phyloP scores from a whole-genome alignment of 2,329 filamentous ascomycete species.

The Elsinoe necatrix region DNA sequence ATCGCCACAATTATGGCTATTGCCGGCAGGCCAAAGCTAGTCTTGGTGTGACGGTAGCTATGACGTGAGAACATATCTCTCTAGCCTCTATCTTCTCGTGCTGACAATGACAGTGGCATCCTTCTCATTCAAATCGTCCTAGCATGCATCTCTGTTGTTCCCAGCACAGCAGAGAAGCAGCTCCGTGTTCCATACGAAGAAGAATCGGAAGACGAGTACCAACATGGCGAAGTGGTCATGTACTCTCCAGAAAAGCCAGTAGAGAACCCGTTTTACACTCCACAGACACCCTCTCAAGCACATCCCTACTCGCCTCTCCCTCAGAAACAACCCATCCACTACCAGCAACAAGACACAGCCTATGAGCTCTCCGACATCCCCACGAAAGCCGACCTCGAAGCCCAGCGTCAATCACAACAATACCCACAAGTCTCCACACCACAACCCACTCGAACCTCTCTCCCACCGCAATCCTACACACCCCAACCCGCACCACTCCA shows the following conservation, averaged over 20 bases:
- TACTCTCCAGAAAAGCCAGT: constrained; percentile 33
- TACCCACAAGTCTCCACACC: not conserved
- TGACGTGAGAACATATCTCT: constrained; percentile 53
- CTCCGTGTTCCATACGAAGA: constrained; percentile 24
- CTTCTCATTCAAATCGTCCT: constrained; percentile 55
- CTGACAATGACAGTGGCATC: constrained; percentile 34
- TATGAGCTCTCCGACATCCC: constrained; percentile 27
- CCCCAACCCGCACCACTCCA: not conserved
- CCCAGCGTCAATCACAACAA: constrained; percentile 9
- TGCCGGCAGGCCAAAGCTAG: constrained; percentile 61
- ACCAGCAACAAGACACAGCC: constrained; percentile 35
- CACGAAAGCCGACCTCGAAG: constrained; percentile 9
- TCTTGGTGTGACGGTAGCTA: constrained; percentile 56
- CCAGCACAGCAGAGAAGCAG: constrained; percentile 30
- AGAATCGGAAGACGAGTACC: constrained; percentile 27
- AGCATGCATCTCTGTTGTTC: constrained; percentile 48
- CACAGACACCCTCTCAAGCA: constrained; percentile 2
- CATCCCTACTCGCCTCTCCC: constrained; percentile 10
- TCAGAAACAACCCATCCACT: constrained; percentile 17
- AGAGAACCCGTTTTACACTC: constrained; percentile 19
- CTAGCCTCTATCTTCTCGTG: constrained; percentile 1
- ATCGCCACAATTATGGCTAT: constrained; percentile 38
- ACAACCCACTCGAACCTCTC: not conserved
- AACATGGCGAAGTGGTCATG: constrained; percentile 45
- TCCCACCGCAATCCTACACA: not conserved